Evolutionary conservation across 129 eudicot genomes (phyloP).

Genomic region (Pittosporum tobira): DNA sequence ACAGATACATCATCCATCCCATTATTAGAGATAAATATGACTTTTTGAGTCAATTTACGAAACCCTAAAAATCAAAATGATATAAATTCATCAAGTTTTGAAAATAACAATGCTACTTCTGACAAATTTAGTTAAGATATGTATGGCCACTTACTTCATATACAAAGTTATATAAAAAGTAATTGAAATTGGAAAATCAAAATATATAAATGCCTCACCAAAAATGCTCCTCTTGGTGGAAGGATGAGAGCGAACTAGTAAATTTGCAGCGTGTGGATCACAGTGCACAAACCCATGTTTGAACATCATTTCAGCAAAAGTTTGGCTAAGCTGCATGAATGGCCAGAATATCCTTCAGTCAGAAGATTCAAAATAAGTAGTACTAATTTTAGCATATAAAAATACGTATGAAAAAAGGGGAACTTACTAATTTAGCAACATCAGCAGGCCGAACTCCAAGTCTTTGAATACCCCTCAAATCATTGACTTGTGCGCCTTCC

Average conservation of each 20-base stretch:
- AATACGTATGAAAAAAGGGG: neutral
- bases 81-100: too few relatives aligned
- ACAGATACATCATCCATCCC: too few relatives aligned
- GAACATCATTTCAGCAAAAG: slow-evolving; percentile 96
- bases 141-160: neutral
- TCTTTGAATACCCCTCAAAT: slow-evolving; percentile 42
- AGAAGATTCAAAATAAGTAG: neutral
- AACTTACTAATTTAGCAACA: slow-evolving; percentile 69
- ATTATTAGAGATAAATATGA: too few relatives aligned
- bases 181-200: neutral
- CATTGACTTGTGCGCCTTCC: slow-evolving; percentile 75
- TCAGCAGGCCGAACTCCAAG: slow-evolving; percentile 62
- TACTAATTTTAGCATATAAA: neutral
- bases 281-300: slow-evolving; percentile 99
- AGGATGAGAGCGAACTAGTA: slow-evolving; percentile 75
- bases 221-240: slow-evolving; percentile 35
- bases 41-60: too few relatives aligned
- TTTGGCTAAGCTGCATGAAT: slow-evolving; percentile 58
- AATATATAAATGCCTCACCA: slow-evolving; percentile 31
- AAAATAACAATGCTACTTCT: neutral
- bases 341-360: neutral
- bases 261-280: slow-evolving; percentile 91
- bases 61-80: too few relatives aligned
- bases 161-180: neutral
- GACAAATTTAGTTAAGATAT: neutral